A percentile compares a stretch with the other conserved stretches of the same genome.
phyloP scores from a whole-genome alignment of 805 yeast species.

The Ogataea saltuana region DNA sequence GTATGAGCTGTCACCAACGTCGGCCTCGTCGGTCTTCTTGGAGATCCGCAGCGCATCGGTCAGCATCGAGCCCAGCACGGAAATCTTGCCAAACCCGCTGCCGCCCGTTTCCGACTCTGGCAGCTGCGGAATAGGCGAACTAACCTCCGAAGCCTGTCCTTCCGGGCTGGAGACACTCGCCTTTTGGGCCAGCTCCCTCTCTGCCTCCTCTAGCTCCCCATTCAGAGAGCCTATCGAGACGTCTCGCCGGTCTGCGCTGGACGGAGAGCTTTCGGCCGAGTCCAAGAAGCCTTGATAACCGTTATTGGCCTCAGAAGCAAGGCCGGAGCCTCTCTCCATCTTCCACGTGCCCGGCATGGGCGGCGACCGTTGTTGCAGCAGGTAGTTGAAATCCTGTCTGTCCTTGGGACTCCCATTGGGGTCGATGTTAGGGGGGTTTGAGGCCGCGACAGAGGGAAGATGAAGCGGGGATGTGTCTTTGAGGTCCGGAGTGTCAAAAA shows the following conservation, averaged over 20 bases:
- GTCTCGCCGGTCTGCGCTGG: constrained; percentile 12
- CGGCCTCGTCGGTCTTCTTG: constrained; percentile 3
- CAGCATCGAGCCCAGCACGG: constrained; percentile 14
- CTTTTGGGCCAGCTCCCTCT: not conserved
- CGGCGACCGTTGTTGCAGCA: constrained; percentile 28
- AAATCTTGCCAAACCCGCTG: constrained; percentile 9
- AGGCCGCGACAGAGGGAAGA: constrained; percentile 1
- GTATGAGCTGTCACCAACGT: constrained; percentile 8
- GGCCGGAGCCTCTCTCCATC: too few species aligned
- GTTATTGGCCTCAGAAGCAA: too few species aligned
- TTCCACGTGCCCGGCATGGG: constrained; percentile 35
- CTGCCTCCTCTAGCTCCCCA: constrained; percentile 21
- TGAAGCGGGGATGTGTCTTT: constrained; percentile 32
- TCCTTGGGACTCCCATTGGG: constrained; percentile 19
- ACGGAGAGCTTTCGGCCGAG: constrained; percentile 23
- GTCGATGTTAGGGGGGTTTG: not conserved
- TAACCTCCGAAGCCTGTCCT: not conserved
- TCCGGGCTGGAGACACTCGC: not conserved
- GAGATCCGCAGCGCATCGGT: constrained; percentile 19
- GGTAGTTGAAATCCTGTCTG: constrained; percentile 28
- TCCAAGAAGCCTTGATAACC: constrained; percentile 18
- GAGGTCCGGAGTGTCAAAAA: constrained; percentile 24
- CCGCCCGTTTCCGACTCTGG: not conserved
- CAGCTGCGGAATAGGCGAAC: constrained; percentile 5
- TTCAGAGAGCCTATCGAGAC: constrained; percentile 15